A percentile compares a stretch with the other conserved stretches of the same genome.
phyloP scores from a whole-genome alignment of 805 yeast species.

The Yamadazyma paraphyllophila region DNA sequence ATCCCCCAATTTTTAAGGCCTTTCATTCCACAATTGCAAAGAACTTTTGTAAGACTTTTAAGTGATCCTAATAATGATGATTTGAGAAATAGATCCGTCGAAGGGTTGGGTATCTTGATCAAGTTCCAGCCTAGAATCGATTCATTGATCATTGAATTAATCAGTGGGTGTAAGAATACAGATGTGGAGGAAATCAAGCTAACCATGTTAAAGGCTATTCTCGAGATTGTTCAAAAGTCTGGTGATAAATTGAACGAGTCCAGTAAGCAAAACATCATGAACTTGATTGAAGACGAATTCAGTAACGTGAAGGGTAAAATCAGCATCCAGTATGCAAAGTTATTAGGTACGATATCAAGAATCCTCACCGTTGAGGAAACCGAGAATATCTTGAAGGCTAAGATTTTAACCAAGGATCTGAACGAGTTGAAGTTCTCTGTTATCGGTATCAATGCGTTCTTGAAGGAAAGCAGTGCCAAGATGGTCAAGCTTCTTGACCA shows the following conservation, averaged over 20 bases:
- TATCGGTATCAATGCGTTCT: conserved; percentile 73
- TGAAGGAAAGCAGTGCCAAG: conserved; percentile 70
- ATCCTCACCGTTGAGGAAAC: conserved; percentile 67
- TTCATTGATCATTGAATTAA: conserved; percentile 82
- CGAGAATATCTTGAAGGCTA: conserved; percentile 51
- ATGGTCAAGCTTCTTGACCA: conserved; percentile 52
- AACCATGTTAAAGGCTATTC: conserved; percentile 80
- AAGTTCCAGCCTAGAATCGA: conserved; percentile 91
- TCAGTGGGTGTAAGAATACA: conserved; percentile 67
- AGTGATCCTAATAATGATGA: conserved; percentile 73
- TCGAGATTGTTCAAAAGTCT: conserved; percentile 77
- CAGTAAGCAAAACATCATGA: conserved; percentile 65
- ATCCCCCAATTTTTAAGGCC: conserved; percentile 92
- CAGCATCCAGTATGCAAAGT: conserved; percentile 73
- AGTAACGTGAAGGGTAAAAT: conserved; percentile 51
- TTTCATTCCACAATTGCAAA: conserved; percentile 93
- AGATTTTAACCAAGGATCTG: conserved; percentile 51
- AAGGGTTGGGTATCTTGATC: conserved; percentile 83
- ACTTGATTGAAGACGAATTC: conserved; percentile 72
- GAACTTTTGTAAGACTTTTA: conserved; percentile 91
- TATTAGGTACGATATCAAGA: conserved; percentile 74
- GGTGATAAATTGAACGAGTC: conserved; percentile 75
- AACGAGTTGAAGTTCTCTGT: conserved; percentile 56
- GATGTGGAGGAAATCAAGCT: conserved; percentile 72
- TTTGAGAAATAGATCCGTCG: conserved; percentile 81